Evolutionary conservation across 805 yeast species (phyloP).

Genomic region (Metschnikowia continentalis): DNA sequence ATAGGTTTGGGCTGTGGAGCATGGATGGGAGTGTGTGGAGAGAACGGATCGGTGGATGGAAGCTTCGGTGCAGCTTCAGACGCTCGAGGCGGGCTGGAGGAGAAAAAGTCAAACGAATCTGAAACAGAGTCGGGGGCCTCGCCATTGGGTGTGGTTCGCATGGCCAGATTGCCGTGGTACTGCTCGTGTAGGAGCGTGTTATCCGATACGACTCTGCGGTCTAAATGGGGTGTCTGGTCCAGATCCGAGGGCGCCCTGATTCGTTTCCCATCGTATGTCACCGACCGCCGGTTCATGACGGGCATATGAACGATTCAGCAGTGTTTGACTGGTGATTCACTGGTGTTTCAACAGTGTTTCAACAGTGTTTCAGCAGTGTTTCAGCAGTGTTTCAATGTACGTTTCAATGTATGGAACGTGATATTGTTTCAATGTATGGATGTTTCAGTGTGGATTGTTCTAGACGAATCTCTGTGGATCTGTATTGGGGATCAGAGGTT

Average conservation of each 20-base stretch:
- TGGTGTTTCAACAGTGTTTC: not conserved
- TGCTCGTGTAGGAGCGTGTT: slow-evolving; percentile 1
- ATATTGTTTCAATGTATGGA: too few relatives aligned
- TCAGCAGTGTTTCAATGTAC: too few relatives aligned
- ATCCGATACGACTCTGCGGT: not conserved
- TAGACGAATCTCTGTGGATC: too few relatives aligned
- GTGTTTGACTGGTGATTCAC: not conserved
- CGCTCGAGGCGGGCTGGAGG: slow-evolving; percentile 1
- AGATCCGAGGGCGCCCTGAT: slow-evolving; percentile 15
- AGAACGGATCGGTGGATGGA: not conserved
- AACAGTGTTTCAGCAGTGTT: not conserved
- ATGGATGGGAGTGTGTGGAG: too few relatives aligned
- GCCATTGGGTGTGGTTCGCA: not conserved
- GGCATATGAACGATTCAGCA: not conserved
- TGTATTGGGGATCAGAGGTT: too few relatives aligned
- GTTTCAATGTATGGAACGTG: too few relatives aligned
- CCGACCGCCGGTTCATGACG: slow-evolving; percentile 13
- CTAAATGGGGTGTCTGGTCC: not conserved
- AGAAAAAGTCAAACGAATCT: slow-evolving; percentile 9
- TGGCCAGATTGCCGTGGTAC: slow-evolving; percentile 6
- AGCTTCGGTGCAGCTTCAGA: not conserved
- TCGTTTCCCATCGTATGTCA: slow-evolving; percentile 22
- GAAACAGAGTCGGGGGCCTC: slow-evolving; percentile 2
- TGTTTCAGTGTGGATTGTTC: too few relatives aligned
- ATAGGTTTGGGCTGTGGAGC: too few relatives aligned